Percentiles rank a stretch among this genome's conserved stretches.
These are phyloP conservation scores for Rosa lucieae DNA, from an alignment of 306 rosid species.

Conservation along the genomic window DNA sequence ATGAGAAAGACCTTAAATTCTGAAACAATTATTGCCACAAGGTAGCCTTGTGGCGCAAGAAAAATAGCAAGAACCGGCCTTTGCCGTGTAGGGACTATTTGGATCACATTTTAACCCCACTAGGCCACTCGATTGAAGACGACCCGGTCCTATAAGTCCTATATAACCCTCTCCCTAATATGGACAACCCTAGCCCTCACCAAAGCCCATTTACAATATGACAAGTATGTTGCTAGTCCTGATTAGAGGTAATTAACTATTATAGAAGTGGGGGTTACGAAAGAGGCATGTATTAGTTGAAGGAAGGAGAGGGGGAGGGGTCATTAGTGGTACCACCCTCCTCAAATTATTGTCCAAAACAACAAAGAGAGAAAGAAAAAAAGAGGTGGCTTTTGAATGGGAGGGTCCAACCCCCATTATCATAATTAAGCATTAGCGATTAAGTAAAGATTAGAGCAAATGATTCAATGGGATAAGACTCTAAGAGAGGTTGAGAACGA, in stretches of 20 bases:
- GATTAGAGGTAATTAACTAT: background rate
- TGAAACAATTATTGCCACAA: background rate
- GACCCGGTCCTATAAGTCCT: conserved; percentile 21
- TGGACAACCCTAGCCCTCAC: conserved; percentile 4
- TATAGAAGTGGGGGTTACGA: conserved; percentile 9
- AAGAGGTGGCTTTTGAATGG: conserved; percentile 58
- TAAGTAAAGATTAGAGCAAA: conserved; percentile 72
- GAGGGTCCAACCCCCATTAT: conserved; percentile 65
- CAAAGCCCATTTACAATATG: conserved; percentile 2
- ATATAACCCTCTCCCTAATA: conserved; percentile 2
- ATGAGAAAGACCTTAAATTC: background rate
- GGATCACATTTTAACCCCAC: background rate
- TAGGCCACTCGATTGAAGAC: conserved; percentile 7
- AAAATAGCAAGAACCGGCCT: background rate
- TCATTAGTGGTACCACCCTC: conserved; percentile 20
- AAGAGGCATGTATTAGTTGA: conserved; percentile 16
- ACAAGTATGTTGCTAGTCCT: conserved; percentile 12
- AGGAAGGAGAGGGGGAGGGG: background rate
- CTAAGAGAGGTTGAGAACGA: conserved; percentile 48
- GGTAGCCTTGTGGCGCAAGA: background rate
- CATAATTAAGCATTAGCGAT: conserved; percentile 60
- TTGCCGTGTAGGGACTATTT: background rate
- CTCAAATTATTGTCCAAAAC: conserved; percentile 2
- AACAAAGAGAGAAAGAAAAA: background rate
- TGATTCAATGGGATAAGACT: conserved; percentile 62